phyloP scores from a whole-genome alignment of 495 filamentous ascomycete species.

The Aspergillus indologenus region DNA sequence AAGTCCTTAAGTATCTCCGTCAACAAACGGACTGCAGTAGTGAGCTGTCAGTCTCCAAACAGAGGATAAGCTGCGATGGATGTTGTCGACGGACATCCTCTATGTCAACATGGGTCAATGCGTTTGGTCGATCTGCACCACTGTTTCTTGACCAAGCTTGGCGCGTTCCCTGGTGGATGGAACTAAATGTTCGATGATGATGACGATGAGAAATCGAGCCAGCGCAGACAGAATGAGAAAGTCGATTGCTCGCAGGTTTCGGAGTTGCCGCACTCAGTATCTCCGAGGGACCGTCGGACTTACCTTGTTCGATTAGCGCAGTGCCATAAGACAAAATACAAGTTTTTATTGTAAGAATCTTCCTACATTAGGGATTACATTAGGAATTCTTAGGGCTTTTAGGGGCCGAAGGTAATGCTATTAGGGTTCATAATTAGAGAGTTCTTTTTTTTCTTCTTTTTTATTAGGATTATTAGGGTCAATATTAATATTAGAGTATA shows the following conservation, averaged over 20 bases:
- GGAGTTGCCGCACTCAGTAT: conserved; percentile 5
- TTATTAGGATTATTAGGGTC: no score
- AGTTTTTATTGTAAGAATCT: no score
- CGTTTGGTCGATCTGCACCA: background rate
- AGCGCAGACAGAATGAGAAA: conserved; percentile 8
- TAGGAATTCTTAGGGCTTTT: no score
- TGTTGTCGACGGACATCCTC: background rate
- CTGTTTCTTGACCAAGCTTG: background rate
- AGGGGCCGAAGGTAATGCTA: no score
- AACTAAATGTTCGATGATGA: background rate
- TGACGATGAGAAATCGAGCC: background rate
- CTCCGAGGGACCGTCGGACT: conserved; percentile 19
- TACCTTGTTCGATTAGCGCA: conserved; percentile 20
- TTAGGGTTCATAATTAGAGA: no score
- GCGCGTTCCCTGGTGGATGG: background rate
- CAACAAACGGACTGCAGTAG: background rate
- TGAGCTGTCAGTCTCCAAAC: background rate
- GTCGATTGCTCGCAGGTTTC: conserved; percentile 7
- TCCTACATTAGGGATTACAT: no score
- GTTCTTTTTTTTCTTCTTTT: no score
- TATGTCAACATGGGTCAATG: background rate
- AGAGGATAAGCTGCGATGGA: background rate
- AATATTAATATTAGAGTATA: no score
- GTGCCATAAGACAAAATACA: background rate
- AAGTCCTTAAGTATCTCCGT: background rate